Percentiles rank a stretch among this genome's conserved stretches.
phyloP scores from a whole-genome alignment of 2,329 filamentous ascomycete species.

The Nigrospora sphaerica region DNA sequence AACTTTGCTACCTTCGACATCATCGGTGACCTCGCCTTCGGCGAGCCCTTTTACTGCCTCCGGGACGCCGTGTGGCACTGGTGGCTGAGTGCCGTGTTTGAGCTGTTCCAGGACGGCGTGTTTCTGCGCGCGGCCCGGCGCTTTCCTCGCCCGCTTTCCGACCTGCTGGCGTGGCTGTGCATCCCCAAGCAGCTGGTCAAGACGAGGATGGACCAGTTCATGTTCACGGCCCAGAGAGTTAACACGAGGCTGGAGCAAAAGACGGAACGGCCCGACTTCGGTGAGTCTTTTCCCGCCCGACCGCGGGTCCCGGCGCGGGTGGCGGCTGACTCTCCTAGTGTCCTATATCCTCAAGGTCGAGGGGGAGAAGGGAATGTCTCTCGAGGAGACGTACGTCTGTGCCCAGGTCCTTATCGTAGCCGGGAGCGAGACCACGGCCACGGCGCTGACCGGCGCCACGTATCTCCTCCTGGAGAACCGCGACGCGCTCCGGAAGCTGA shows the following conservation, averaged over 20 bases:
- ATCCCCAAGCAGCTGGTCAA: neutral
- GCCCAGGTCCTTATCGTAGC: constrained; percentile 16
- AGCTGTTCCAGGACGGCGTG: neutral
- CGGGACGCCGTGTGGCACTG: neutral
- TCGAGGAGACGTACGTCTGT: constrained; percentile 1
- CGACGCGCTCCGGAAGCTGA: constrained; percentile 10
- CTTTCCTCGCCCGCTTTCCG: neutral
- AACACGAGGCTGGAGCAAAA: neutral
- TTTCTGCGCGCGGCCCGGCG: neutral
- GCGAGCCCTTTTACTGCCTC: constrained; percentile 1
- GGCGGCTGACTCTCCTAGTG: neutral
- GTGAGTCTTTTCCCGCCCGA: neutral
- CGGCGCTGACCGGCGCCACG: constrained; percentile 24
- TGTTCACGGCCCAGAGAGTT: neutral
- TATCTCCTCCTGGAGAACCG: constrained; percentile 28
- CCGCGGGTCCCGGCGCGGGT: too few species aligned
- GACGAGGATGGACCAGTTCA: neutral
- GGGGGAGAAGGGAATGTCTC: constrained; percentile 1
- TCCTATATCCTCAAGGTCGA: neutral
- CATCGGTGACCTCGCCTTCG: constrained; percentile 1
- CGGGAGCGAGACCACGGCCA: constrained; percentile 38
- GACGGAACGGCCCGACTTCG: neutral
- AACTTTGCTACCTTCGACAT: constrained; percentile 4
- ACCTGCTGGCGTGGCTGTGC: neutral
- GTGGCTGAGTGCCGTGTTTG: constrained; percentile 1